A percentile compares a stretch with the other conserved stretches of the same genome.
Conservation (phyloP, 163 green algal genomes). For the Chlamydomonas reinhardtii region DNA sequence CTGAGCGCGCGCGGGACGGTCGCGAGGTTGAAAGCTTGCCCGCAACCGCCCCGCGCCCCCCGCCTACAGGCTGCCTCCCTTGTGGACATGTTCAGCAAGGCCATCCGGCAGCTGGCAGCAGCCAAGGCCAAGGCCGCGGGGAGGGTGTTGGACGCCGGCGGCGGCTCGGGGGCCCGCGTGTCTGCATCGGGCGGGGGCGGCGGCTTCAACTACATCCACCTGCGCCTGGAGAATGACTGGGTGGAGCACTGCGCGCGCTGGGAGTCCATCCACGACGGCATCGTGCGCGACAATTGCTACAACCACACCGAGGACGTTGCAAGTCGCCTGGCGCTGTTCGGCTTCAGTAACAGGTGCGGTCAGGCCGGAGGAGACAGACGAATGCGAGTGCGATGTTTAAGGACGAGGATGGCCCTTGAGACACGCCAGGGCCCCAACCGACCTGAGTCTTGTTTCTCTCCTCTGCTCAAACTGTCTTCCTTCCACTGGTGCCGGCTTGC, state of each 20-base stretch:
- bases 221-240: constrained; percentile 71
- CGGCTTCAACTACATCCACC: constrained; percentile 67
- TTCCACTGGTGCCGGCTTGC: too few relatives aligned
- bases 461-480: neutral
- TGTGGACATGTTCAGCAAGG: too few relatives aligned
- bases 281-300: constrained; percentile 67
- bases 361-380: too few relatives aligned
- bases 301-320: constrained; percentile 61
- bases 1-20: too few relatives aligned
- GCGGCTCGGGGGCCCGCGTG: too few relatives aligned
- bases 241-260: constrained; percentile 58
- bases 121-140: too few relatives aligned
- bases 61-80: too few relatives aligned
- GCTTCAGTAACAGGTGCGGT: constrained; percentile 1
- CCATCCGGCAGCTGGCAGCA: too few relatives aligned
- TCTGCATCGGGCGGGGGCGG: too few relatives aligned
- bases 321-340: constrained; percentile 36
- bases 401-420: neutral
- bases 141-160: too few relatives aligned
- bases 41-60: too few relatives aligned
- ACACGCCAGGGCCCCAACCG: neutral
- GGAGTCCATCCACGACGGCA: constrained; percentile 41
- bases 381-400: neutral
- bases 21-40: too few relatives aligned
- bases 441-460: neutral